Evolutionary conservation across 2,329 filamentous ascomycete genomes (phyloP).

Genomic region (Neurospora crassa): DNA sequence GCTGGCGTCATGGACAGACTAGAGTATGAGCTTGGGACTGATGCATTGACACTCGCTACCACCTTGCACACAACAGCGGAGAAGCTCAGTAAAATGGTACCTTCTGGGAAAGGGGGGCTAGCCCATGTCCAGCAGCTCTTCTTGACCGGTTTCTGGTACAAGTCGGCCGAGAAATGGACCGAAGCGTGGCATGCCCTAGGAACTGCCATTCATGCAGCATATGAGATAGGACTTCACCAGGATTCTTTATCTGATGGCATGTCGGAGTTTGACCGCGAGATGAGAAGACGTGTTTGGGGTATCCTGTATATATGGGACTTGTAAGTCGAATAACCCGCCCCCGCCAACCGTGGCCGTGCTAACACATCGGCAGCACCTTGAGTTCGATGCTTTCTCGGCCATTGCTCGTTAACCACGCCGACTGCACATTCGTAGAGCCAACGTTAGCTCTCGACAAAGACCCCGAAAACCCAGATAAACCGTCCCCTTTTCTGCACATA

Average conservation of each 20-base stretch:
- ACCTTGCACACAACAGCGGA: slow-evolving; percentile 32
- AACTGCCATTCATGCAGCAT: slow-evolving; percentile 34
- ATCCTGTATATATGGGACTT: slow-evolving; percentile 39
- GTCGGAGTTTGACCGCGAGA: slow-evolving; percentile 36
- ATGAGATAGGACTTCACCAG: slow-evolving; percentile 36
- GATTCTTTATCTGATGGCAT: slow-evolving; percentile 24
- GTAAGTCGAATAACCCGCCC: slow-evolving; percentile 19
- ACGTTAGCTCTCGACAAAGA: slow-evolving; percentile 27
- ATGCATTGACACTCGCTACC: slow-evolving; percentile 27
- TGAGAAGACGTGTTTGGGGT: slow-evolving; percentile 35
- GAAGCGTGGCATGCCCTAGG: slow-evolving; percentile 38
- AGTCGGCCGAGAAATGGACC: slow-evolving; percentile 35
- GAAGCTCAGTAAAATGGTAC: slow-evolving; percentile 31
- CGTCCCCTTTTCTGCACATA: slow-evolving; percentile 35
- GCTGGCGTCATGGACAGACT: slow-evolving; percentile 27
- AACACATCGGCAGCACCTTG: slow-evolving; percentile 21
- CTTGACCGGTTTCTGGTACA: slow-evolving; percentile 35
- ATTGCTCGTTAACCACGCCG: slow-evolving; percentile 31
- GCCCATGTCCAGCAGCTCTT: slow-evolving; percentile 40
- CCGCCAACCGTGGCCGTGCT: background rate
- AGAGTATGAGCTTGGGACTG: slow-evolving; percentile 33
- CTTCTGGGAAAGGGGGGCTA: slow-evolving; percentile 32
- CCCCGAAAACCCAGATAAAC: slow-evolving; percentile 20
- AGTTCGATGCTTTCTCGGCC: slow-evolving; percentile 32
- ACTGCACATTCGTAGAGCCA: slow-evolving; percentile 29